phyloP scores from a whole-genome alignment of 2,329 filamentous ascomycete species.

The Hypoxylon rubiginosum region DNA sequence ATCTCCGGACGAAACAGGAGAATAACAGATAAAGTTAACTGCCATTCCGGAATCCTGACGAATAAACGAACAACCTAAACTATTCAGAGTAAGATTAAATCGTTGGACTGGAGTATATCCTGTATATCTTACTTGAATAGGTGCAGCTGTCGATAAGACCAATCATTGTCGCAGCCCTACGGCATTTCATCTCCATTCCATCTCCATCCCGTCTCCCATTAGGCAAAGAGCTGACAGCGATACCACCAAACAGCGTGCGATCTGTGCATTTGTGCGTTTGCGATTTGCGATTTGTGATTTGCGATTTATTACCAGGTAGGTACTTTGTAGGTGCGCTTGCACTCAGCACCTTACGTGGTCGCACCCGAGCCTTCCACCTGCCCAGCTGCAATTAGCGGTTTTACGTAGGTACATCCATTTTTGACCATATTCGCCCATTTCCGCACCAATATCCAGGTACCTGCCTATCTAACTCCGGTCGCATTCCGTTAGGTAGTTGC shows the following conservation, averaged over 20 bases:
- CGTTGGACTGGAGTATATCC: neutral
- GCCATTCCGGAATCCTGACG: neutral
- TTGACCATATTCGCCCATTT: neutral
- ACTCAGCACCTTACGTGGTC: constrained; percentile 8
- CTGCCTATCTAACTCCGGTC: constrained; percentile 18
- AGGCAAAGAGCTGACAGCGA: constrained; percentile 22
- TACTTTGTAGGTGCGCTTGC: neutral
- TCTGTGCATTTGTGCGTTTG: neutral
- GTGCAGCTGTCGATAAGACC: constrained; percentile 6
- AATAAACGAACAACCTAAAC: neutral
- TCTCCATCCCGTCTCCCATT: constrained; percentile 16
- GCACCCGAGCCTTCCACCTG: neutral
- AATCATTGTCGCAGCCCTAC: constrained; percentile 33
- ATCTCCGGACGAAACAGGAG: neutral
- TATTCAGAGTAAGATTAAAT: neutral
- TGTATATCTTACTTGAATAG: constrained; percentile 3
- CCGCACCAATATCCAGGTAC: constrained; percentile 29
- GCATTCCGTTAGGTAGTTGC: constrained; percentile 2
- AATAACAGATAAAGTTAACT: neutral
- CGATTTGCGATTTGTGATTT: neutral
- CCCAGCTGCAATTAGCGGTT: neutral
- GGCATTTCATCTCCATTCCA: neutral
- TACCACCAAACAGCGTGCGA: constrained; percentile 7
- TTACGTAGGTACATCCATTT: neutral
- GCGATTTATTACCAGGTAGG: too few species aligned